A percentile compares a stretch with the other conserved stretches of the same genome.
Conservation (phyloP, 805 yeast genomes). For the Saccharomycopsis guyanensis region DNA sequence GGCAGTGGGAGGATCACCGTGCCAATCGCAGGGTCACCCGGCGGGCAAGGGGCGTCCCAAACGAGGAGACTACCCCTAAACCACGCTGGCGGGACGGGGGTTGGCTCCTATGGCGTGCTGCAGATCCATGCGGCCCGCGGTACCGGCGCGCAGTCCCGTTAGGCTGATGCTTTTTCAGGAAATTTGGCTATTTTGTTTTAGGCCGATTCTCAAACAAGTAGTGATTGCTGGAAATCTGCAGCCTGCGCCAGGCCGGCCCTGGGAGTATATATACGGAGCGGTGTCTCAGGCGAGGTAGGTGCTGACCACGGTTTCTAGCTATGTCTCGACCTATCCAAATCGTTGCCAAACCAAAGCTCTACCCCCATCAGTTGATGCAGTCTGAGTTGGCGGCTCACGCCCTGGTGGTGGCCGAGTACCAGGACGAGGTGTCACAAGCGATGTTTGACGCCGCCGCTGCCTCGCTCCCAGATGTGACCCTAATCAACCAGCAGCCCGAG, state of each 20-base stretch:
- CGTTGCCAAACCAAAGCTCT: constrained; percentile 39
- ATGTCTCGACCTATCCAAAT: constrained; percentile 5
- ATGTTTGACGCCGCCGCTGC: constrained; percentile 31
- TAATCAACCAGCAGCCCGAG: constrained; percentile 86
- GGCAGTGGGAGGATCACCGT: too few species aligned
- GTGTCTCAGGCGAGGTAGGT: too few species aligned
- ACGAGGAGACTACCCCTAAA: too few species aligned
- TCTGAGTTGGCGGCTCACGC: constrained; percentile 43
- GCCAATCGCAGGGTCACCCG: too few species aligned
- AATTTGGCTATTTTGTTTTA: neutral
- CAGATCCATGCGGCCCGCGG: neutral
- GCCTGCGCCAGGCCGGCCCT: too few species aligned
- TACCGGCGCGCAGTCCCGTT: neutral
- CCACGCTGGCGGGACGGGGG: too few species aligned
- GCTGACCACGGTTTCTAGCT: too few species aligned
- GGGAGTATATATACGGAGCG: too few species aligned
- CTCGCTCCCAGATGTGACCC: constrained; percentile 46
- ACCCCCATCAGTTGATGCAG: constrained; percentile 43
- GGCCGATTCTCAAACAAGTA: neutral
- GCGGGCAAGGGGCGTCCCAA: too few species aligned
- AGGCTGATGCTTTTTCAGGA: neutral
- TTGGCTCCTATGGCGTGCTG: neutral
- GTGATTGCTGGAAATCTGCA: too few species aligned
- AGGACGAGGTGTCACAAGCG: constrained; percentile 39
- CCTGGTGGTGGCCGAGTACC: constrained; percentile 41